A percentile compares a stretch with the other conserved stretches of the same genome.
Conservation (phyloP, 2,329 filamentous ascomycete species). For the Metarhizium sp. region DNA sequence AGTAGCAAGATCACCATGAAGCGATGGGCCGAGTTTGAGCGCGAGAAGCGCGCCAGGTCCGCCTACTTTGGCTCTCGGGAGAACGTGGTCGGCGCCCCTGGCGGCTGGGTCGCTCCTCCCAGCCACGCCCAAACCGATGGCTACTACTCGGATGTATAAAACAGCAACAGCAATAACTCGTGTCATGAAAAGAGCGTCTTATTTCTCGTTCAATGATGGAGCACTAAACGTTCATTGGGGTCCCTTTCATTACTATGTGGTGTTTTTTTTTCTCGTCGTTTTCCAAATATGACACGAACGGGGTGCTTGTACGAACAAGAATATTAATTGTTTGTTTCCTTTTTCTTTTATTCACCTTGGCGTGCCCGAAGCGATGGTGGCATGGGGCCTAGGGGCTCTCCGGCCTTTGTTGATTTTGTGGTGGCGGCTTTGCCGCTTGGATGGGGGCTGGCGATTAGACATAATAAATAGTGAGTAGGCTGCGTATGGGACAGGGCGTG, state of each 20-base stretch:
- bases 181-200: no score
- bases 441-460: background rate
- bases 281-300: background rate
- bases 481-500: background rate
- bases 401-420: no score
- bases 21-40: slow-evolving; percentile 93
- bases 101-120: slow-evolving; percentile 33
- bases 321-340: background rate
- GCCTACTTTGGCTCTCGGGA: slow-evolving; percentile 45
- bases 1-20: slow-evolving; percentile 99
- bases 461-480: background rate
- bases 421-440: no score
- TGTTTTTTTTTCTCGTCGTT: background rate
- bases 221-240: no score
- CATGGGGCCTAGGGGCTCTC: background rate
- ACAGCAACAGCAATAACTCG: background rate
- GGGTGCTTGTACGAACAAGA: background rate
- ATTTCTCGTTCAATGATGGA: no score
- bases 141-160: slow-evolving; percentile 43
- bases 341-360: background rate
- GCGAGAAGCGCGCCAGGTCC: slow-evolving; percentile 42
- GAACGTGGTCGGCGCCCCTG: slow-evolving; percentile 32
- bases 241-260: background rate
- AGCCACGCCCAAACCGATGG: slow-evolving; percentile 43
- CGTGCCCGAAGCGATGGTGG: background rate